phyloP scores from a whole-genome alignment of 345 rosid species.

The Atalantia buxifolia region DNA sequence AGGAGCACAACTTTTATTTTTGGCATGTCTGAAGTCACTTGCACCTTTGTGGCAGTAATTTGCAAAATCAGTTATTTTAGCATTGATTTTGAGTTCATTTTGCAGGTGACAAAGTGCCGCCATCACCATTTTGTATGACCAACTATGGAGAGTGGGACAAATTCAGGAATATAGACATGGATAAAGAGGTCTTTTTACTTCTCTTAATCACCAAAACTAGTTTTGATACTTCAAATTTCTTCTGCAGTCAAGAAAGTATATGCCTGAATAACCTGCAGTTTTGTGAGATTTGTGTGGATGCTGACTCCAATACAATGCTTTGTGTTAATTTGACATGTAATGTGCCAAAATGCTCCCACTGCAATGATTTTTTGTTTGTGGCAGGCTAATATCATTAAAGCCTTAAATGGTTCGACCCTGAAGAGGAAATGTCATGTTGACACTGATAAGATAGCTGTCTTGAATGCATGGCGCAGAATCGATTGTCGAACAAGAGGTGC shows the following conservation, averaged over 20 bases:
- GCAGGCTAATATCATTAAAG: conserved; percentile 64
- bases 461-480: conserved; percentile 81
- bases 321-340: neutral
- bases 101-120: conserved; percentile 83
- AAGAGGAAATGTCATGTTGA: conserved; percentile 57
- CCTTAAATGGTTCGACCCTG: conserved; percentile 35
- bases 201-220: conserved; percentile 11
- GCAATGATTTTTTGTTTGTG: conserved; percentile 16
- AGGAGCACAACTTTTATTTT: neutral
- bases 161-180: conserved; percentile 94
- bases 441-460: conserved; percentile 60
- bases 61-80: neutral
- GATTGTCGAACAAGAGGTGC: conserved; percentile 86
- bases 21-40: neutral
- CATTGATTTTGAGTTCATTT: conserved; percentile 20
- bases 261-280: neutral
- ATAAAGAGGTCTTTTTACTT: conserved; percentile 69
- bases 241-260: conserved; percentile 1
- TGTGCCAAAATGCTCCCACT: conserved; percentile 13
- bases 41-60: neutral
- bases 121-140: conserved; percentile 76
- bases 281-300: neutral
- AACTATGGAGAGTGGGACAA: conserved; percentile 84
- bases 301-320: neutral
- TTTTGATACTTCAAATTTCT: conserved; percentile 9